A percentile compares a stretch with the other conserved stretches of the same genome.
Conservation (phyloP, 2,329 filamentous ascomycete genomes). For the Diplodia sapinea region DNA sequence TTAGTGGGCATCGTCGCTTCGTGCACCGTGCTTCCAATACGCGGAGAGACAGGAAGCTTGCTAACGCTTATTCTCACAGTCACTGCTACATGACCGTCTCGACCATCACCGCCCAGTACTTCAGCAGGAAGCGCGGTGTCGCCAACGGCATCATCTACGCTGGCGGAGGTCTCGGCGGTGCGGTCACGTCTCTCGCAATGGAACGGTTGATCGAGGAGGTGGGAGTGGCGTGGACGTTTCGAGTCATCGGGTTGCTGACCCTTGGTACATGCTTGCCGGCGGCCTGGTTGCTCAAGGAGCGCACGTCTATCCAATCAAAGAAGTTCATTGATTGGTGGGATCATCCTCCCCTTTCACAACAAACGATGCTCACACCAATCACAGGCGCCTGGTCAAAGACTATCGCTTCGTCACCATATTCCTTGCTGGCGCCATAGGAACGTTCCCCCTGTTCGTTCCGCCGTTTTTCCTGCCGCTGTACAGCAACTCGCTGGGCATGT, state of each 20-base stretch:
- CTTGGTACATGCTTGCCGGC: constrained; percentile 62
- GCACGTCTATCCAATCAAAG: constrained; percentile 42
- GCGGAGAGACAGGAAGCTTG: constrained; percentile 20
- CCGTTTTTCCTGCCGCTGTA: constrained; percentile 68
- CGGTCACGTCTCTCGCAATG: constrained; percentile 58
- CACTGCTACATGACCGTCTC: constrained; percentile 25
- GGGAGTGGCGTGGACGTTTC: constrained; percentile 60
- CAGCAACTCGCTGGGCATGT: constrained; percentile 60
- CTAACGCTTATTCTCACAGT: constrained; percentile 21
- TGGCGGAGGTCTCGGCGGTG: constrained; percentile 63
- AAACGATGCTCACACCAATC: constrained; percentile 5
- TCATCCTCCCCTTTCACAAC: constrained; percentile 20
- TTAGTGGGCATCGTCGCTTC: constrained; percentile 21
- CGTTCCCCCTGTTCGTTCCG: constrained; percentile 66
- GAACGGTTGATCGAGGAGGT: constrained; percentile 55
- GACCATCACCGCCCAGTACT: constrained; percentile 58
- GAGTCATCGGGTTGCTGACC: constrained; percentile 59
- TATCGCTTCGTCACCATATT: constrained; percentile 61
- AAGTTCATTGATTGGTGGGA: constrained; percentile 59
- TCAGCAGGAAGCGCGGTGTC: constrained; percentile 59
- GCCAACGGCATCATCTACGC: constrained; percentile 63
- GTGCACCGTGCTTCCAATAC: constrained; percentile 14
- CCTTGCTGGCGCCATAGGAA: constrained; percentile 60
- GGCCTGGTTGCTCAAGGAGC: constrained; percentile 60
- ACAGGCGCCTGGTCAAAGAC: constrained; percentile 59